Evolutionary conservation across 2,329 filamentous ascomycete genomes (phyloP), one percentile per base, ranked within the genome.

Genomic region (Venturia carpophila): DNA sequence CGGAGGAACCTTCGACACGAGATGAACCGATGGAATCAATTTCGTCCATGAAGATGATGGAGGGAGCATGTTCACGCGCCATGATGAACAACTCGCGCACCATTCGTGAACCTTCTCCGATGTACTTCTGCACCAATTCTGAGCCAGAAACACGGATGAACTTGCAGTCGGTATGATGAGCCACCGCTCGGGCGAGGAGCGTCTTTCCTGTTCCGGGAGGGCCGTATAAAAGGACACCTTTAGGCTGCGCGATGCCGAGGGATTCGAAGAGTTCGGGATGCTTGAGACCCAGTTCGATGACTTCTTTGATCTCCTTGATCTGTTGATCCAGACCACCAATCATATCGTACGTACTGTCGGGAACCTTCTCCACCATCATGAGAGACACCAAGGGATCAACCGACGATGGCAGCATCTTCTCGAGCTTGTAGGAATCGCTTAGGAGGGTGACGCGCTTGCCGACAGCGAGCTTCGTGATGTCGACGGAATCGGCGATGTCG

Each of bases 351-450:
- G 94, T 99, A 81, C 92, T 97, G 82, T 99, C 94, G 19, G 94
- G 94, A 19, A 99, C 94, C 83, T 99, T 99, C 77, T 99, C 94
- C 63, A 99, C 94, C 94, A 99, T 99, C 94, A 99, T 99, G 76
- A 99, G 90, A 43, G 94, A 99, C 66, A 99, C 94, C 66, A 99
- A 89, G 45, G 94, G 94, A 75, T 99, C 94, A 74, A 99, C 94
- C 24, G 94, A 99, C 65, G 94, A 97, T 24, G 94, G 94, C 11
- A 99, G 87, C 80, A 97, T 95, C 82, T 97, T 97, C 76, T 97
- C 94, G 72, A 99, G 88, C 79, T 97, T 97, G 84, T 99, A 99
- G 70, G 91, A 93, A 77, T 99, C 94, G 72, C 92, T 97, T 66
- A 99, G 85, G 56, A 99, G 85, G 64, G 94, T 96, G 69, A 99